phyloP scores from a whole-genome alignment of 305 asterid species.

The Fraxinus floribunda region DNA sequence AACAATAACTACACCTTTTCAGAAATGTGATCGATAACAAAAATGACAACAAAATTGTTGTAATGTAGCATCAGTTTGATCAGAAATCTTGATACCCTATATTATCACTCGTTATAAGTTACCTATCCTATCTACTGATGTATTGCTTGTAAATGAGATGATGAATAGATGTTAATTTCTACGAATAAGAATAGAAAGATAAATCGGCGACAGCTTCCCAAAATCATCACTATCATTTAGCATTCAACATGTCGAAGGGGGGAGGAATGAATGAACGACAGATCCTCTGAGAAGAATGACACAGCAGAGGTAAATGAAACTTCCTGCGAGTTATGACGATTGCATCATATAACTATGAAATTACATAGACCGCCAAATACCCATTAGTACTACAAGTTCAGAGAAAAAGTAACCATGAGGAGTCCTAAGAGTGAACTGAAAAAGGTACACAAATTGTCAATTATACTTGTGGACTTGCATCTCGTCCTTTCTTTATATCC shows the following conservation, averaged over 20 bases:
- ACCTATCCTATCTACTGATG: not conserved
- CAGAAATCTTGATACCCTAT: not conserved
- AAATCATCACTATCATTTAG: not conserved
- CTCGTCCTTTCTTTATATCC: not conserved
- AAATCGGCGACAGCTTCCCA: not conserved
- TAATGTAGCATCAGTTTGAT: slow-evolving; percentile 8
- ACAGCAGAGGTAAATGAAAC: not conserved
- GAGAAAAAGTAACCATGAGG: not conserved
- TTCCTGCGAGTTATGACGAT: not conserved
- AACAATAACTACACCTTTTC: slow-evolving; percentile 14
- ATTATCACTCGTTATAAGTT: slow-evolving; percentile 2
- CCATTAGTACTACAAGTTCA: not conserved
- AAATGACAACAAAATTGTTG: not conserved
- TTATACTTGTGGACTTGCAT: not conserved
- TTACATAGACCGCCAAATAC: not conserved
- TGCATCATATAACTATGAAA: not conserved
- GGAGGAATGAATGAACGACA: not conserved
- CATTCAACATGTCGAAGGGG: not conserved
- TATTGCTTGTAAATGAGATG: not conserved
- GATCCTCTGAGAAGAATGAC: not conserved
- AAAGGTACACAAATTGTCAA: not conserved
- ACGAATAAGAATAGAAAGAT: not conserved
- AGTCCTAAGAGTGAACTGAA: not conserved
- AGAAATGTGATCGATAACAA: not conserved
- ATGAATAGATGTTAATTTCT: not conserved